Evolutionary conservation across 805 yeast genomes (phyloP).

Genomic region (Phaffomyces thermotolerans): DNA sequence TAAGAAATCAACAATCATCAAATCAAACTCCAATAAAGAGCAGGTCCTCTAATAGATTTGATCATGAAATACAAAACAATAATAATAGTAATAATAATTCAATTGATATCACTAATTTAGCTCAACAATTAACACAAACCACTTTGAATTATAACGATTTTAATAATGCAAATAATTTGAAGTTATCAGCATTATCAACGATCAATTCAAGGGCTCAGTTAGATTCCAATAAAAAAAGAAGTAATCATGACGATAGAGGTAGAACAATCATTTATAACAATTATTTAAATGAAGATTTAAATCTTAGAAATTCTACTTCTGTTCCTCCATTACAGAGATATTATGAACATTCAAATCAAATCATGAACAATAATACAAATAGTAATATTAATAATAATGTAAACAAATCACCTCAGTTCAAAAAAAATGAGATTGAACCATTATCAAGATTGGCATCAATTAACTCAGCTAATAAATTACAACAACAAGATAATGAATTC

Average conservation of each 20-base stretch:
- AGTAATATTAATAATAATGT: too few species aligned
- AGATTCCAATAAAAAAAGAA: slow-evolving; percentile 29
- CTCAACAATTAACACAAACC: slow-evolving; percentile 21
- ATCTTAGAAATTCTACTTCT: slow-evolving; percentile 14
- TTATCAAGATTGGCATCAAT: slow-evolving; percentile 17
- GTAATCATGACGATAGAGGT: slow-evolving; percentile 12
- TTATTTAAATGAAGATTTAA: slow-evolving; percentile 2
- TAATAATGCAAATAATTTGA: slow-evolving; percentile 35
- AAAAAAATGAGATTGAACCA: slow-evolving; percentile 4
- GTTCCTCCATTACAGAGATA: slow-evolving; percentile 23
- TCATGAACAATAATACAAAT: too few species aligned
- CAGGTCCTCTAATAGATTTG: slow-evolving; percentile 17
- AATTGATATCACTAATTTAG: slow-evolving; percentile 23
- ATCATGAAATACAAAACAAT: slow-evolving; percentile 5
- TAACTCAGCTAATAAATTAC: slow-evolving; percentile 16
- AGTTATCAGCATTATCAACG: slow-evolving; percentile 61
- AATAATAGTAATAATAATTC: slow-evolving; percentile 11
- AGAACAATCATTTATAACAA: slow-evolving; percentile 6
- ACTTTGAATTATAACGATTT: slow-evolving; percentile 16
- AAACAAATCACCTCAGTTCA: not conserved
- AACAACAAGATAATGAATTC: slow-evolving; percentile 7
- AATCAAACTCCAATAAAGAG: slow-evolving; percentile 15
- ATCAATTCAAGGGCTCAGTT: slow-evolving; percentile 46
- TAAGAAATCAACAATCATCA: slow-evolving; percentile 6
- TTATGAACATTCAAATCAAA: slow-evolving; percentile 13